Base-by-base conservation (phyloP, 345 rosid species). In the Garcia nutans region DNA sequence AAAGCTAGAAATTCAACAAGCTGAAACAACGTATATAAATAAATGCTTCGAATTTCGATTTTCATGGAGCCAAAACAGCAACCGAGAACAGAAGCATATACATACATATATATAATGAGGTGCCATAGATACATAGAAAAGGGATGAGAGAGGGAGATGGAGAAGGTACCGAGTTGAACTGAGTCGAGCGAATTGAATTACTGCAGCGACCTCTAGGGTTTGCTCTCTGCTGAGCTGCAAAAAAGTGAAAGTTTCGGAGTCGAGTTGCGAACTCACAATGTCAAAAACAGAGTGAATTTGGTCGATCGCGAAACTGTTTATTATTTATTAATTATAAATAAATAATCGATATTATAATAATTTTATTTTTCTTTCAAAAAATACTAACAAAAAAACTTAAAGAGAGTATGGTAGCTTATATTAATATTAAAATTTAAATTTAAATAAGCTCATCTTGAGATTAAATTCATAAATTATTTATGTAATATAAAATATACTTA, bases 131-230 rank as follows among this genome's bases (percentile, higher is more conserved):
- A 24, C 1, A 28, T 28, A 60, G 37, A 8, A 60, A 26, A 11
- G 10, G 5, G 26, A 11, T 12, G 16, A 26, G 31, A 28, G 16
- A 10, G 22, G 26, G 26, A 50, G 13, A 45, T 19, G 44, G 8
- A 47, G 75, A 60, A 41, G 42, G 57, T 47, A 73, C 68, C 76
- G 68, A 20, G 56, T 59, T 15, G 56, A 23, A 10, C n/a, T 13
- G 49, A 70, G n/a, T 2, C 3, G 20, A 37, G 20, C 44, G 26
- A 59, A 37, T 11, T 59, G 75, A 72, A 45, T 60, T 58, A 44
- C 58, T 17, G 47, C 13, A 17, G 17, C 8, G 13, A 24, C 20
- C 26, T 24, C 37, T 60, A 60, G 65, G 65, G 65, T 60, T 60
- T 60, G 65, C n/a, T n/a, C n/a, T n/a, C n/a, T n/a, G n/a, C 26